Conservation (phyloP, 306 rosid genomes). For the Prunus padus region DNA sequence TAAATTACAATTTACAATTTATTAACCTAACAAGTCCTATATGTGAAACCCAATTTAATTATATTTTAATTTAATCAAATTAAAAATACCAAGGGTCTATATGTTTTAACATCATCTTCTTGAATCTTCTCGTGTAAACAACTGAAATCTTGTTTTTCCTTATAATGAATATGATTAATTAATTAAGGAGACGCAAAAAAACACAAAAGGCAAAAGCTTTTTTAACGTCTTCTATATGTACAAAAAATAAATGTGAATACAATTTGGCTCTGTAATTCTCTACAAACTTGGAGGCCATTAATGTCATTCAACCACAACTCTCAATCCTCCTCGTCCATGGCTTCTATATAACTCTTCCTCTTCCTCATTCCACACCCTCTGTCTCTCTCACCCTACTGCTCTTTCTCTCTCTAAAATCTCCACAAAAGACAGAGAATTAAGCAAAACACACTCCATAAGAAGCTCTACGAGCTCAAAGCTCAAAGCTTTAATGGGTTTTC, state of each 20-base stretch:
- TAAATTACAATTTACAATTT: no score
- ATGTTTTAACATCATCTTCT: background rate
- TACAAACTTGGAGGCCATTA: background rate
- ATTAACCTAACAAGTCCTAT: no score
- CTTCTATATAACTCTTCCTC: conserved; percentile 3
- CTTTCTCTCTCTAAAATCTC: background rate
- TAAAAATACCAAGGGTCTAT: no score
- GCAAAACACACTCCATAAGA: background rate
- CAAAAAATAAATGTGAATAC: background rate
- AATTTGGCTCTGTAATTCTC: conserved; percentile 5
- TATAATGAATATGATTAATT: background rate
- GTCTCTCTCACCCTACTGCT: background rate
- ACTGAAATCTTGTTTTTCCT: background rate
- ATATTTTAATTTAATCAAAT: no score
- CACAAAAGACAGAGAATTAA: background rate
- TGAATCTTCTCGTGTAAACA: background rate
- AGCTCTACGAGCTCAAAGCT: background rate
- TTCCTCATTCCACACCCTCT: background rate
- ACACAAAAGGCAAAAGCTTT: background rate
- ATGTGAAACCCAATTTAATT: no score
- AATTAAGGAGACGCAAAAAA: background rate
- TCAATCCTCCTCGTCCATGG: conserved; percentile 2
- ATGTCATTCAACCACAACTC: background rate
- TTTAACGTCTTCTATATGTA: background rate
- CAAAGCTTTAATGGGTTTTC: conserved; percentile 61